Conservation (phyloP, 306 rosid species). For the Cicer pinnatifidum region DNA sequence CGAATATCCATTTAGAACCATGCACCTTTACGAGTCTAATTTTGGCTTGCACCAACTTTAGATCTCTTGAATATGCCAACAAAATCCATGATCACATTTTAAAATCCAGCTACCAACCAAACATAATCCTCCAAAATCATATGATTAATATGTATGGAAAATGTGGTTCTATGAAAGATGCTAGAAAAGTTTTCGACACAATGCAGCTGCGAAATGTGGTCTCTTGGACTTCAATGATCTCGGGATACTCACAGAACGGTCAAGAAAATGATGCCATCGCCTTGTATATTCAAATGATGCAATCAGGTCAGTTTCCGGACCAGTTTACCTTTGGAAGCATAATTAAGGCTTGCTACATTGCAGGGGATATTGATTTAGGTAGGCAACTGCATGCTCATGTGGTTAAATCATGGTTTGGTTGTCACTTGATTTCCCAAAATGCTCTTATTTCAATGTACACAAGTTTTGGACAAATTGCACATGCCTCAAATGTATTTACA, state of each 20-base stretch:
- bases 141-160: slow-evolving; percentile 75
- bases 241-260: slow-evolving; percentile 65
- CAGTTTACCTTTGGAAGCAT: slow-evolving; percentile 77
- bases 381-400: slow-evolving; percentile 71
- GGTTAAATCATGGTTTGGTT: slow-evolving; percentile 59
- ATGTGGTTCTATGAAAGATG: slow-evolving; percentile 75
- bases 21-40: slow-evolving; percentile 58
- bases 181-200: slow-evolving; percentile 63
- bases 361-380: slow-evolving; percentile 57
- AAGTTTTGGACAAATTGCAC: slow-evolving; percentile 56
- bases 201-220: slow-evolving; percentile 68
- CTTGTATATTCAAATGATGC: slow-evolving; percentile 64
- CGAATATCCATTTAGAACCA: slow-evolving; percentile 50
- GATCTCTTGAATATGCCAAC: slow-evolving; percentile 66
- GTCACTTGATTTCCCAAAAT: slow-evolving; percentile 62
- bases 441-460: slow-evolving; percentile 81
- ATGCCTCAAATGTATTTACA: slow-evolving; percentile 62
- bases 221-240: slow-evolving; percentile 82
- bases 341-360: slow-evolving; percentile 63
- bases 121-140: slow-evolving; percentile 66
- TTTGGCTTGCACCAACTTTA: slow-evolving; percentile 61
- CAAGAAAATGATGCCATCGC: slow-evolving; percentile 59
- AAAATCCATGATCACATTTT: slow-evolving; percentile 59
- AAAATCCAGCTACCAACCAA: slow-evolving; percentile 51
- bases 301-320: slow-evolving; percentile 61